These are phyloP conservation scores for Colletotrichum ledebouriae DNA, from an alignment of 2,329 filamentous ascomycete genomes.

Conservation along the genomic window DNA sequence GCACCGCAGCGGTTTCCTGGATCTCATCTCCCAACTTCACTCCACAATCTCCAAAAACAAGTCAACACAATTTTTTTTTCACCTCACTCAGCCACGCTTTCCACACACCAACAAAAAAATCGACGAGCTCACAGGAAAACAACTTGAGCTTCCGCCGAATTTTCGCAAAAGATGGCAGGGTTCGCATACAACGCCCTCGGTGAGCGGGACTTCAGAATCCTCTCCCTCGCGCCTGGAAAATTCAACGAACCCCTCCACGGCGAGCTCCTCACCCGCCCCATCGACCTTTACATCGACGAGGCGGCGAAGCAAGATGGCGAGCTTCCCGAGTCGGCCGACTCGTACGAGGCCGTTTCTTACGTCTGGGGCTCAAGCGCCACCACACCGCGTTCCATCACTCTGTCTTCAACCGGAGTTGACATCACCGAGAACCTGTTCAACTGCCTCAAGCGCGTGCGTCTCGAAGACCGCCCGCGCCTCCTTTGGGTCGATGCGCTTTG, in stretches of 20 bases:
- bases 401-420: slow-evolving; percentile 14
- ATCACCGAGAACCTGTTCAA: slow-evolving; percentile 36
- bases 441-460: slow-evolving; percentile 38
- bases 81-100: not conserved
- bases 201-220: slow-evolving; percentile 38
- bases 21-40: slow-evolving; percentile 36
- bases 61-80: slow-evolving; percentile 25
- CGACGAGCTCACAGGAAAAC: not conserved
- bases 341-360: slow-evolving; percentile 43
- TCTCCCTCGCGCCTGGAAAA: slow-evolving; percentile 26
- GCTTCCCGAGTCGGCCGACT: slow-evolving; percentile 17
- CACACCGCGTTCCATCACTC: slow-evolving; percentile 29
- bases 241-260: slow-evolving; percentile 27
- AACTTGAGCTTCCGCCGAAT: not conserved
- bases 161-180: slow-evolving; percentile 13
- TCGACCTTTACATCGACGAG: slow-evolving; percentile 38
- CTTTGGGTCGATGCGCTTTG: slow-evolving; percentile 45
- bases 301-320: slow-evolving; percentile 31
- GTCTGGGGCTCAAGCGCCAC: slow-evolving; percentile 39
- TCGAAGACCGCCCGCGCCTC: slow-evolving; percentile 23
- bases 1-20: slow-evolving; percentile 23
- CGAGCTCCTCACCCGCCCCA: slow-evolving; percentile 21
- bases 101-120: not conserved
- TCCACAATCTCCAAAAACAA: slow-evolving; percentile 36
- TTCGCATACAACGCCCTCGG: slow-evolving; percentile 24